Conservation (phyloP, 1,284 basidiomycete genomes). For the Trichosporon asahii region DNA sequence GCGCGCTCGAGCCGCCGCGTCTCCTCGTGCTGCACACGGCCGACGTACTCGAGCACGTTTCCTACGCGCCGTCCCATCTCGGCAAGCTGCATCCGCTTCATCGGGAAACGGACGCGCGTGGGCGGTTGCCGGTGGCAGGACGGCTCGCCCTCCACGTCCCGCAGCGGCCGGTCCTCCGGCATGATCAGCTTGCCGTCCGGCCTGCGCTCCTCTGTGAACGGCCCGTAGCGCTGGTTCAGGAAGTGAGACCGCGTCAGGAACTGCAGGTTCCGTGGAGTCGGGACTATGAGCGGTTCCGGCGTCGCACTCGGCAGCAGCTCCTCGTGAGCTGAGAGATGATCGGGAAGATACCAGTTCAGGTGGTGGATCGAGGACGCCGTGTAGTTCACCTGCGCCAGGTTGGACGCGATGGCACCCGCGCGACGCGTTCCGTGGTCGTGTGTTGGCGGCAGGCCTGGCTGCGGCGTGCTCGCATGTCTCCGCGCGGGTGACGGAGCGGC, state of each 20-base stretch:
- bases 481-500: conserved; percentile 29
- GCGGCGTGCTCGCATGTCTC: conserved; percentile 26
- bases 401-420: conserved; percentile 44
- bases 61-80: conserved; percentile 97
- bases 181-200: conserved; percentile 34
- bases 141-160: conserved; percentile 36
- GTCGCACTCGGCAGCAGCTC: conserved; percentile 73
- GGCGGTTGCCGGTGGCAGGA: conserved; percentile 68
- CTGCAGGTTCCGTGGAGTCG: conserved; percentile 43
- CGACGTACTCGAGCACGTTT: conserved; percentile 82
- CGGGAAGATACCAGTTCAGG: conserved; percentile 80
- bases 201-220: conserved; percentile 39
- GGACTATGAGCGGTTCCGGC: conserved; percentile 73
- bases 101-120: conserved; percentile 89
- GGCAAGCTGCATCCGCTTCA: conserved; percentile 85
- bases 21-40: conserved; percentile 63
- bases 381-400: conserved; percentile 32
- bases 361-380: conserved; percentile 36
- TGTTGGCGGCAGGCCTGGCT: conserved; percentile 32
- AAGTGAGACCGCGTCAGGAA: conserved; percentile 42
- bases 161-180: conserved; percentile 30
- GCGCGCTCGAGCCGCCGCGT: conserved; percentile 67
- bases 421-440: conserved; percentile 49
- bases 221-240: conserved; percentile 38
- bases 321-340: conserved; percentile 85